These are phyloP conservation scores for Simplicillium sp. DNA, from an alignment of 2,329 filamentous ascomycete species.

Conservation along the genomic window DNA sequence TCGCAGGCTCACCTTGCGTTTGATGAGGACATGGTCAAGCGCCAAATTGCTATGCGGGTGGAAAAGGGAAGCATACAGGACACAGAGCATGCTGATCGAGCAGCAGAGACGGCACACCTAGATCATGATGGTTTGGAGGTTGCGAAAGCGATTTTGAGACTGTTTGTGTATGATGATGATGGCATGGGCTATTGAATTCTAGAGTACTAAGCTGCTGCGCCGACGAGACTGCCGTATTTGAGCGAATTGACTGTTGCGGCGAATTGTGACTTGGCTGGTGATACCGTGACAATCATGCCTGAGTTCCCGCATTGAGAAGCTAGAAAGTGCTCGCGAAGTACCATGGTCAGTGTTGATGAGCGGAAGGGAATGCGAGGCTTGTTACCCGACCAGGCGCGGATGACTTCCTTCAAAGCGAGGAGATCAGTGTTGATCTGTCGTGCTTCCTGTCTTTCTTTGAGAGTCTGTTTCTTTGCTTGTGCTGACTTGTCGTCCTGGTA, in stretches of 20 bases:
- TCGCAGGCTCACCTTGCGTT: conserved; percentile 78
- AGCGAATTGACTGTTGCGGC: conserved; percentile 30
- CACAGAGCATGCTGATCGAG: conserved; percentile 51
- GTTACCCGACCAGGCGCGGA: conserved; percentile 26
- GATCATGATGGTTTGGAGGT: conserved; percentile 64
- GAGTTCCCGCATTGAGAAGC: conserved; percentile 5
- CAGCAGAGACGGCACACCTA: conserved; percentile 48
- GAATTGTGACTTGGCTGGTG: conserved; percentile 23
- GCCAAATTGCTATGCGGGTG: conserved; percentile 52
- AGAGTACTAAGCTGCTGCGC: conserved; percentile 3
- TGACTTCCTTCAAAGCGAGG: conserved; percentile 34
- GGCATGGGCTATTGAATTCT: conserved; percentile 16
- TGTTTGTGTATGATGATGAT: conserved; percentile 40
- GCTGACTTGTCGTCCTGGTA: conserved; percentile 21
- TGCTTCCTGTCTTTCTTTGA: conserved; percentile 28
- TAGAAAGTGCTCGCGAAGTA: conserved; percentile 26
- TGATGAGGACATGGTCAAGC: conserved; percentile 55
- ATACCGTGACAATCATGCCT: conserved; percentile 21
- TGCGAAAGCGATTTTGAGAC: conserved; percentile 54
- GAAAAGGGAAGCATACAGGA: conserved; percentile 52
- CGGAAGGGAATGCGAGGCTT: conserved; percentile 27
- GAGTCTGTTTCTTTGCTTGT: conserved; percentile 16
- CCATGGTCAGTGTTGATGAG: conserved; percentile 31
- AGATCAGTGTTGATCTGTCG: conserved; percentile 34
- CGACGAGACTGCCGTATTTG: conserved; percentile 31